Evolutionary conservation across 225 moss, liverwort and hornwort genomes (phyloP), one percentile per base, ranked within the genome.

Genomic region (Physcomitrellopsis africana): DNA sequence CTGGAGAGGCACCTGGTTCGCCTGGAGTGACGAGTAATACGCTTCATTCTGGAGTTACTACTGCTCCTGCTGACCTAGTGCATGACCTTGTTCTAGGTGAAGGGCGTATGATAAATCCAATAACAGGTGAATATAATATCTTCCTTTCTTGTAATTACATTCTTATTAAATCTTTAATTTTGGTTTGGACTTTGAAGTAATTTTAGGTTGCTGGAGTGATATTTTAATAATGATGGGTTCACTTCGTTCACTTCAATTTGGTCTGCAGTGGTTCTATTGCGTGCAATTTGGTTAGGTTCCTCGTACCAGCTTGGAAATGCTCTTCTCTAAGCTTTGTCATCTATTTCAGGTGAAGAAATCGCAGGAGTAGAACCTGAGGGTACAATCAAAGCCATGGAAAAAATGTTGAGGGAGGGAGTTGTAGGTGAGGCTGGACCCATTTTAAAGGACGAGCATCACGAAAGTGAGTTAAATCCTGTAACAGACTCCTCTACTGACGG

Each of bases 331-430:
- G 46, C 27, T 63, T 2, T 48, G 48, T 42, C 5, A 19, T 63
- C 0, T 14, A 12, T 3, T 74, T 9, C 81, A 83, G 88, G 88
- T 47, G 85, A 85, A 68, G 85, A 90, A 81, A 72, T 99, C 42
- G 80, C 89, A 51, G 97, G 95, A 11, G 89, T 95, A 32, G 97
- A 99, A 70, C 82, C 93, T 49, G 90, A 87, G 15, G 97, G 95
- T 17, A 95, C 95, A 26, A 77, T 82, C 56, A 86, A 79, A 78
- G 97, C 95, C 42, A 93, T 95, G 94, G 94, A 94, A 79, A 95
- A 93, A 77, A 93, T 95, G 84, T 76, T 99, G 58, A 92, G 90
- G 74, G 94, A 99, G 79, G 97, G 97, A 45, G 93, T 95, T 48
- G 97, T 99, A 32, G 94, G 94, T 19, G 97, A 94, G 77, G 94